Conservation (phyloP, 108 stramenopile species). For the Cyclotella cryptica region DNA sequence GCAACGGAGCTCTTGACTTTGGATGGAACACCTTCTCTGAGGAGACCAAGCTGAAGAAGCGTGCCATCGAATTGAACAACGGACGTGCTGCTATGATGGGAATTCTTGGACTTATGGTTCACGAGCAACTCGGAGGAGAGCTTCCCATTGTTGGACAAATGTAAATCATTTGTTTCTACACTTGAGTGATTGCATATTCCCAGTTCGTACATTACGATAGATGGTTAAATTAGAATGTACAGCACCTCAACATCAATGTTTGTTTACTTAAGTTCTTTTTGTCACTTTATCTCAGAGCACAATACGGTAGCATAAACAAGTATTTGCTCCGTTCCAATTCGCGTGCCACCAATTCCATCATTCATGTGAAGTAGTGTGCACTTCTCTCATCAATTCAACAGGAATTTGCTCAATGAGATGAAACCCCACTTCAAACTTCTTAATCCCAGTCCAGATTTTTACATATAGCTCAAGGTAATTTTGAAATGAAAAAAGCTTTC, state of each 20-base stretch:
- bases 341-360: no score
- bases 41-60: constrained; percentile 74
- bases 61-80: constrained; percentile 89
- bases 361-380: no score
- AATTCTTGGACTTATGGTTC: constrained; percentile 82
- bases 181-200: constrained; percentile 12
- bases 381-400: no score
- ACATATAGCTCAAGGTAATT: no score
- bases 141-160: constrained; percentile 46
- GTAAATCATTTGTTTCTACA: constrained; percentile 17
- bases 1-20: constrained; percentile 74
- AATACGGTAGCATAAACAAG: neutral
- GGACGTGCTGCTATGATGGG: constrained; percentile 92
- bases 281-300: neutral
- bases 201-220: constrained; percentile 17
- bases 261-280: neutral
- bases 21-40: constrained; percentile 76
- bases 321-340: no score
- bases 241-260: neutral
- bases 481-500: no score
- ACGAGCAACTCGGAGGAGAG: constrained; percentile 68
- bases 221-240: constrained; percentile 21
- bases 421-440: no score
- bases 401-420: no score
- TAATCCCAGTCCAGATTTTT: no score